Conservation (phyloP, 352 stramenopile species). For the Phytophthora brassicae region DNA sequence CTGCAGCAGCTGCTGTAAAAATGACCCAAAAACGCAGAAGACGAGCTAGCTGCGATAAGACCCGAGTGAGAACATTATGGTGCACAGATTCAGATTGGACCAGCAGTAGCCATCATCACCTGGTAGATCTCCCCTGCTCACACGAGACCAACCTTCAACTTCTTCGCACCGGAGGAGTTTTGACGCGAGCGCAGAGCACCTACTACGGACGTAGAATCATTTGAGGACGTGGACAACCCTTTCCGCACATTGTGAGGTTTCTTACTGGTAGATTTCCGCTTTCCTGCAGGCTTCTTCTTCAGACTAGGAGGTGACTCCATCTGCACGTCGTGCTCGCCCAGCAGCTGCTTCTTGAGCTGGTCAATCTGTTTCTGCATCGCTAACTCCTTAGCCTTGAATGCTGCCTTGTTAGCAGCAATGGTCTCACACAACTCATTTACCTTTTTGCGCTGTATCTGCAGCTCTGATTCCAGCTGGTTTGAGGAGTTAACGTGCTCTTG, state of each 20-base stretch:
- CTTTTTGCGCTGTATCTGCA: constrained; percentile 59
- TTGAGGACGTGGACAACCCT: constrained; percentile 43
- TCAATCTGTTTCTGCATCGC: constrained; percentile 71
- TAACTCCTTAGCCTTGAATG: constrained; percentile 67
- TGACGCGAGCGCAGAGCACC: constrained; percentile 54
- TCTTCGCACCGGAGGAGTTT: constrained; percentile 54
- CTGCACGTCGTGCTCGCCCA: constrained; percentile 33
- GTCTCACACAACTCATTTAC: constrained; percentile 53
- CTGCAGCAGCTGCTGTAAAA: constrained; percentile 18
- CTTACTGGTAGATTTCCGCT: constrained; percentile 54
- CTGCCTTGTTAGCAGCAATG: constrained; percentile 57
- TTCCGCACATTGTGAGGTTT: constrained; percentile 48
- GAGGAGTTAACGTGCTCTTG: constrained; percentile 34
- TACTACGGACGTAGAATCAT: constrained; percentile 45
- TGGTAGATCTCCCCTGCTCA: constrained; percentile 24
- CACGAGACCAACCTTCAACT: constrained; percentile 46
- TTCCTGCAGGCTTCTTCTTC: constrained; percentile 49
- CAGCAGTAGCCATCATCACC: constrained; percentile 19
- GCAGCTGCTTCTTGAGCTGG: constrained; percentile 51
- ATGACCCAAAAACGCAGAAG: constrained; percentile 20
- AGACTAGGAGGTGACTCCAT: constrained; percentile 35
- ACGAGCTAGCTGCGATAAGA: constrained; percentile 1
- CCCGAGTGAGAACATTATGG: constrained; percentile 15
- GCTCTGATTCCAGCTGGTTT: constrained; percentile 41
- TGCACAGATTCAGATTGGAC: constrained; percentile 6